These are phyloP conservation scores for Trypanosoma conorhini DNA, from an alignment of 208 protist species.

Conservation along the genomic window DNA sequence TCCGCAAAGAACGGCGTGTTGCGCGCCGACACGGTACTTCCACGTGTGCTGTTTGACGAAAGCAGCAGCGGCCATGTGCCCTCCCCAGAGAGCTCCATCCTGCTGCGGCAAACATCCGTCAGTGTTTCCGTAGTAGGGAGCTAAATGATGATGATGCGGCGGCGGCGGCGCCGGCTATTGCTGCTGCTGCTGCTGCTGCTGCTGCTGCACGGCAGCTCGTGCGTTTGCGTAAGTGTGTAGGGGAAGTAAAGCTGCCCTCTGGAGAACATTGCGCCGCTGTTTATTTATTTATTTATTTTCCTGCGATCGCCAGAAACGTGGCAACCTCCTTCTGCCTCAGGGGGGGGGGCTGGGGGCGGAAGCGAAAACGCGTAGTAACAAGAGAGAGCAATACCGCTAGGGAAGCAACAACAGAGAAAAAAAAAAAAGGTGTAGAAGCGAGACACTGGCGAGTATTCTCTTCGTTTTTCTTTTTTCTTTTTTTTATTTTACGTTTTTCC, in stretches of 20 bases:
- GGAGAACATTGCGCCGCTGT: too few relatives aligned
- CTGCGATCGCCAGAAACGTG: too few relatives aligned
- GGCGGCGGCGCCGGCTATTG: background rate
- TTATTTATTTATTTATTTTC: too few relatives aligned
- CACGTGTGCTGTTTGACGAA: conserved; percentile 26
- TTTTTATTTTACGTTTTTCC: background rate
- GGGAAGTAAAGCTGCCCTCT: too few relatives aligned
- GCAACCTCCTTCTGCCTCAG: too few relatives aligned
- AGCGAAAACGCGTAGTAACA: too few relatives aligned
- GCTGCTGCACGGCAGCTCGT: too few relatives aligned
- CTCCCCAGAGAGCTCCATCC: background rate
- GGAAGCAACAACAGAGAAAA: background rate
- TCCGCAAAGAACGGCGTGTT: conserved; percentile 1
- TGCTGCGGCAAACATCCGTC: background rate
- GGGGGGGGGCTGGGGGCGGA: too few relatives aligned
- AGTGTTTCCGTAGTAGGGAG: background rate
- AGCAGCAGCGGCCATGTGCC: background rate
- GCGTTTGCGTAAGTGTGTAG: too few relatives aligned
- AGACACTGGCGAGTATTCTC: background rate
- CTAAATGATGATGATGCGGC: background rate
- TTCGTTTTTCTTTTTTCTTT: conserved; percentile 14
- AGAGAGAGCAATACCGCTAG: too few relatives aligned
- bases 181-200: too few relatives aligned
- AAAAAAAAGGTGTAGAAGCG: conserved; percentile 6
- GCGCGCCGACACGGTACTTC: background rate